Conservation (phyloP, 805 yeast genomes). For the Candida manassasensis region DNA sequence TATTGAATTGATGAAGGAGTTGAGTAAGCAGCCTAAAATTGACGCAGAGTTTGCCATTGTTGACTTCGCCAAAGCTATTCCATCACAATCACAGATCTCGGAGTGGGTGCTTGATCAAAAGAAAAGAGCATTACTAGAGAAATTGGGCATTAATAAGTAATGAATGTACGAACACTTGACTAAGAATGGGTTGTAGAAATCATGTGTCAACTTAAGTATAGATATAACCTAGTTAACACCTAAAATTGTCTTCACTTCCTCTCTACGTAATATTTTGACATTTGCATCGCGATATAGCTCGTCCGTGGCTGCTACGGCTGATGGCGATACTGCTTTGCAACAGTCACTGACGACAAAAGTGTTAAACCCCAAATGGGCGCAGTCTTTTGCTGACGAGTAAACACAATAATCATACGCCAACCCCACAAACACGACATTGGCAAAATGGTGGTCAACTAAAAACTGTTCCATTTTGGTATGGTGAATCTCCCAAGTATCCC, state of each 20-base stretch:
- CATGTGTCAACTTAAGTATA: no score
- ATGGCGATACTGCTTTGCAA: slow-evolving; percentile 52
- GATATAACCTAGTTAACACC: no score
- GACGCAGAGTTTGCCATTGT: slow-evolving; percentile 11
- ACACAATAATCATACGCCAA: slow-evolving; percentile 88
- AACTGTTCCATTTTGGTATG: slow-evolving; percentile 58
- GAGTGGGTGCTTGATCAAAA: slow-evolving; percentile 42
- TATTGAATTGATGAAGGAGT: slow-evolving; percentile 13
- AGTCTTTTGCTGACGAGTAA: slow-evolving; percentile 66
- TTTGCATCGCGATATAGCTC: slow-evolving; percentile 25
- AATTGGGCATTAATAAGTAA: slow-evolving; percentile 22
- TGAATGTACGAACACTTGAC: no score
- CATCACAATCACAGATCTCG: slow-evolving; percentile 39
- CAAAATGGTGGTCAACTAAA: slow-evolving; percentile 44
- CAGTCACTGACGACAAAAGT: slow-evolving; percentile 58
- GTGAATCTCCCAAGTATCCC: slow-evolving; percentile 71
- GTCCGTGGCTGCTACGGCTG: slow-evolving; percentile 31
- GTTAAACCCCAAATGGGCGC: slow-evolving; percentile 54
- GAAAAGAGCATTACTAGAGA: slow-evolving; percentile 38
- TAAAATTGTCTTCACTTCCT: no score
- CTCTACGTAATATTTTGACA: slow-evolving; percentile 27
- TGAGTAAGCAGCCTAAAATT: slow-evolving; percentile 3
- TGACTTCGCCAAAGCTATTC: slow-evolving; percentile 20
- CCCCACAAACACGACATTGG: slow-evolving; percentile 71
- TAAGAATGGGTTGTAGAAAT: no score